Evolutionary conservation across 441 rosid species (phyloP).

Genomic region (Lepidium campestre): DNA sequence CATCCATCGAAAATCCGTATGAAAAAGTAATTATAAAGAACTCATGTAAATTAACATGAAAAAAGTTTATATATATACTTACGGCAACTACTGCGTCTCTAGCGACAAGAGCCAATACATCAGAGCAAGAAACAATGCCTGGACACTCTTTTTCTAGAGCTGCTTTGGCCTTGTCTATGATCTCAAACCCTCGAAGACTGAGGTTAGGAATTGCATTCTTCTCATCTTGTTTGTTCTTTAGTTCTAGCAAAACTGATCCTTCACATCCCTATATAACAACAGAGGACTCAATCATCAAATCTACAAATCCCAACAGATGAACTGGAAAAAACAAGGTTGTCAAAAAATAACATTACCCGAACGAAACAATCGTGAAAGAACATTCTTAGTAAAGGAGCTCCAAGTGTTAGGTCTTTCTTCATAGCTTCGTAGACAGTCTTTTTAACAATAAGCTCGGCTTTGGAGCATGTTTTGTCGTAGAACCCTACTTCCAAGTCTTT

Average conservation of each 20-base stretch:
- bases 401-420: conserved; percentile 9
- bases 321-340: background rate
- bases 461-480: conserved; percentile 20
- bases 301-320: background rate
- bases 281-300: conserved; percentile 3
- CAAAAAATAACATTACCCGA: conserved; percentile 29
- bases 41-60: too few species aligned
- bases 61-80: too few species aligned
- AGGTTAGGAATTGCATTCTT: conserved; percentile 49
- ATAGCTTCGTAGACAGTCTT: conserved; percentile 17
- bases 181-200: conserved; percentile 36
- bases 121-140: conserved; percentile 64
- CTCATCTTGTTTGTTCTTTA: conserved; percentile 38
- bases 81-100: conserved; percentile 59
- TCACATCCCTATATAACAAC: conserved; percentile 57
- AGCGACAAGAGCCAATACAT: conserved; percentile 47
- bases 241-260: conserved; percentile 49
- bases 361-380: conserved; percentile 55
- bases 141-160: conserved; percentile 49
- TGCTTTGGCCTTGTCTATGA: conserved; percentile 50
- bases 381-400: conserved; percentile 48
- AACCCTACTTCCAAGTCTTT: conserved; percentile 29
- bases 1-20: too few species aligned
- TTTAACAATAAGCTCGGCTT: conserved; percentile 28
- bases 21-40: too few species aligned